Evolutionary conservation across 805 yeast genomes (phyloP), one percentile per base, ranked within the genome.

Genomic region (Saturnispora serradocipensis): DNA sequence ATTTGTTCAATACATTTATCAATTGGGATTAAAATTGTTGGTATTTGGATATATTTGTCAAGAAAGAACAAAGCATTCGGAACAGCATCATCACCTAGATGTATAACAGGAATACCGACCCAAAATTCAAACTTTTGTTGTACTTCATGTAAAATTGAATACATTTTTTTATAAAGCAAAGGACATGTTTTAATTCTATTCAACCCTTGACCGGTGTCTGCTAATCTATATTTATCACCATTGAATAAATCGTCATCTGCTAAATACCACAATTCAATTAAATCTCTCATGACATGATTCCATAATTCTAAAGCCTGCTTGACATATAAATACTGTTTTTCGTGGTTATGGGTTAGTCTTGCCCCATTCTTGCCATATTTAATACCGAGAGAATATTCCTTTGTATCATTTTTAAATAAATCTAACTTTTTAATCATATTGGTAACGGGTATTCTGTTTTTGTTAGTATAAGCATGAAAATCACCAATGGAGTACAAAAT

Each of bases 41-140:
- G 93, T 3, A 86, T 87, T 64, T 86, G 95, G 30, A 83, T 76
- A 62, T 86, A 86, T 63, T 86, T 86, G 65, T 86, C 93, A 49
- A 86, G 67, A 70, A 86, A 86, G 62, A 85, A 85, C 54, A 86
- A 64, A 0, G 91, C 89, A 63, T 86, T 86, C 2, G 95, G 95
- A 5, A 86, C 95, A 1, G 90, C 86, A 59, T 82, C 84, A 64
- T 86, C 95, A 40, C 93, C 95, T 16, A 86, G 61, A 65, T 86
- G 95, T 24, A 86, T 85, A 22, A 84, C 91, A 15, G 86, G 79
- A 5, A 88, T 81, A 2, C 95, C 95, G 34, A 86, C 83, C 91
- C 93, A 86, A 2, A 76, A 68, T 16, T 64, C 67, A 4, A 83
- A 78, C 22, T 86, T 78, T 46, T 73, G 72, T 60, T 86, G 86